phyloP scores from a whole-genome alignment of 768 basidiomycete genomes.

The Mycena latifolia region DNA sequence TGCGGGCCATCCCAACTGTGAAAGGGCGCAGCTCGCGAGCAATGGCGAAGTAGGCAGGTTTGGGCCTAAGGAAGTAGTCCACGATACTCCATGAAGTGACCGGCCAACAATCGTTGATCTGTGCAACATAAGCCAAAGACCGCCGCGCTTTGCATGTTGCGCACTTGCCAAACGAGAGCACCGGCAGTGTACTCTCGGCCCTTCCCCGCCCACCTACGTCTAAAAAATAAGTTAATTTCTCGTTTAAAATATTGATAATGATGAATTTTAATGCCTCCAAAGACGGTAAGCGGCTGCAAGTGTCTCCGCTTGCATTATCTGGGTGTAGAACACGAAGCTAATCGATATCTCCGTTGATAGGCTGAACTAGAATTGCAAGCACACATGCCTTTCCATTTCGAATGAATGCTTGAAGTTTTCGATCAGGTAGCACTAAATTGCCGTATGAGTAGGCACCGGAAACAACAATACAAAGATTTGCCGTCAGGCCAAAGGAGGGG shows the following conservation, averaged over 20 bases:
- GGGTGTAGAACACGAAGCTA: conserved; percentile 94
- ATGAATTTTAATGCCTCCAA: no score
- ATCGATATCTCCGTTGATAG: conserved; percentile 7
- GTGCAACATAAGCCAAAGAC: conserved; percentile 3
- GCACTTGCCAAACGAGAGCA: conserved; percentile 95
- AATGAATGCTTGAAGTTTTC: conserved; percentile 95
- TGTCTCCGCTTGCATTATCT: conserved; percentile 96
- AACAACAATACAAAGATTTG: no score
- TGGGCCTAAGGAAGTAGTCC: conserved; percentile 94
- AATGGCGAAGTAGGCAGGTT: conserved; percentile 91
- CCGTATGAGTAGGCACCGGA: no score
- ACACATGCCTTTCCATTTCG: conserved; percentile 82
- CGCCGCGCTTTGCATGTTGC: conserved; percentile 25
- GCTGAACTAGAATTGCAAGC: conserved; percentile 6
- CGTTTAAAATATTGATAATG: no score
- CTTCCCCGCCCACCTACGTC: conserved; percentile 91
- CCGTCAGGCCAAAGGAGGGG: no score
- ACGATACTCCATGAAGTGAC: conserved; percentile 94
- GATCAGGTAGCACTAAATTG: conserved; percentile 81
- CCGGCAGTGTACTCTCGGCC: conserved; percentile 90
- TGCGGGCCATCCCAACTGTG: conserved; percentile 90
- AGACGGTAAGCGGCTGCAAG: conserved; percentile 89
- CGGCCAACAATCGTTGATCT: conserved; percentile 96
- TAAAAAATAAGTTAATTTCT: no score
- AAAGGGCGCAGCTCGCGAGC: conserved; percentile 84